Percentiles rank a stretch among this genome's conserved stretches.
These are phyloP conservation scores for Cladophialophora carrionii DNA, from an alignment of 2,329 filamentous ascomycete genomes.

Conservation along the genomic window DNA sequence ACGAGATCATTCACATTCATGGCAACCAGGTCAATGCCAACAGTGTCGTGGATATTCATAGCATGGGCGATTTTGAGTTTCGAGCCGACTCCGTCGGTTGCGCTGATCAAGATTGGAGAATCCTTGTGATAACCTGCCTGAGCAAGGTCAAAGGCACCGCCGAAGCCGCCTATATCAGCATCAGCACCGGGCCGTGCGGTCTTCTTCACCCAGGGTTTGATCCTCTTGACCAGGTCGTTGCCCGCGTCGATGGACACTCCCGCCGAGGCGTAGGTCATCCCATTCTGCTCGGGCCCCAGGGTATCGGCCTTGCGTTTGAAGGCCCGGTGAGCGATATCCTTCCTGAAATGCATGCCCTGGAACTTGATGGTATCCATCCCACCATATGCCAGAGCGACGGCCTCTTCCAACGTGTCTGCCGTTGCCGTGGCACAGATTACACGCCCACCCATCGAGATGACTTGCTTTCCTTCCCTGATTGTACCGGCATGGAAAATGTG, in stretches of 20 bases:
- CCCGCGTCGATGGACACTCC: constrained; percentile 94
- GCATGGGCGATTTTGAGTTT: constrained; percentile 95
- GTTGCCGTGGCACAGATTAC: constrained; percentile 92
- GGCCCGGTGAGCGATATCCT: constrained; percentile 81
- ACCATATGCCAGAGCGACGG: constrained; percentile 84
- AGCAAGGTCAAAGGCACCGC: constrained; percentile 79
- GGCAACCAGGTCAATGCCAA: constrained; percentile 94
- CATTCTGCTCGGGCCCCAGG: constrained; percentile 20
- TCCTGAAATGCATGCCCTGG: constrained; percentile 86
- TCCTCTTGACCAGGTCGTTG: constrained; percentile 87
- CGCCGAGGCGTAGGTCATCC: constrained; percentile 85
- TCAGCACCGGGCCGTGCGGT: constrained; percentile 86
- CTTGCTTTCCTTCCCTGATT: constrained; percentile 55
- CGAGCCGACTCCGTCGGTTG: constrained; percentile 94
- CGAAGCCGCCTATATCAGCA: constrained; percentile 93
- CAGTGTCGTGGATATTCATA: constrained; percentile 87
- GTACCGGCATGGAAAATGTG: constrained; percentile 95
- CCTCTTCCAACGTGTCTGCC: constrained; percentile 73
- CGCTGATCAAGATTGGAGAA: constrained; percentile 82
- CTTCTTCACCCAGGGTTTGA: constrained; percentile 85
- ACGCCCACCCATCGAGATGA: constrained; percentile 81
- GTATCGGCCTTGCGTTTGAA: constrained; percentile 42
- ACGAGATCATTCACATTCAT: constrained; percentile 99
- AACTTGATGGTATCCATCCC: constrained; percentile 81
- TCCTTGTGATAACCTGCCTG: constrained; percentile 74